Evolutionary conservation across 2,329 filamentous ascomycete species (phyloP).

Genomic region (Fusarium nygamai): DNA sequence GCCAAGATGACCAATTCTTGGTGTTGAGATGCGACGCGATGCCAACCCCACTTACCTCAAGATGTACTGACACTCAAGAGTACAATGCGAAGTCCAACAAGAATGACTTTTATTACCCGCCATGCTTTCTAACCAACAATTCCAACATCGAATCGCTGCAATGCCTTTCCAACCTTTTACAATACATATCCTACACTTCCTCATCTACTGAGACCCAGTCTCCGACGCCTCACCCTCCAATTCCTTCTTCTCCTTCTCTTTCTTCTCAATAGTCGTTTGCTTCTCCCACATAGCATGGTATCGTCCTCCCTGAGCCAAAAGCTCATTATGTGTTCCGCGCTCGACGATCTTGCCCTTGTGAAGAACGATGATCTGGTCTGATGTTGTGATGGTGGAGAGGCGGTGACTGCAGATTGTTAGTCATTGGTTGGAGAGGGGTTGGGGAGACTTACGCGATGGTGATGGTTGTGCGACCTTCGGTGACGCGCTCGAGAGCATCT

Average conservation of each 20-base stretch:
- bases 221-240: slow-evolving; percentile 26
- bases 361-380: slow-evolving; percentile 65
- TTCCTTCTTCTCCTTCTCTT: slow-evolving; percentile 45
- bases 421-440: background rate
- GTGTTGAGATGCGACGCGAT: background rate
- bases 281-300: slow-evolving; percentile 65
- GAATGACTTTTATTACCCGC: background rate
- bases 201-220: slow-evolving; percentile 12
- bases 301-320: slow-evolving; percentile 56
- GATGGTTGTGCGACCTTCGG: slow-evolving; percentile 61
- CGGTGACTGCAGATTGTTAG: slow-evolving; percentile 55
- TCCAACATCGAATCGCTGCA: background rate
- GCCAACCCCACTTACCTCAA: background rate
- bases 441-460: slow-evolving; percentile 56
- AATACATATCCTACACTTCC: slow-evolving; percentile 1
- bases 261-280: slow-evolving; percentile 56
- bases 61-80: background rate
- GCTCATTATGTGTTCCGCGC: slow-evolving; percentile 58
- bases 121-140: background rate
- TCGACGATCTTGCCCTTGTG: slow-evolving; percentile 62
- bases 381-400: slow-evolving; percentile 66
- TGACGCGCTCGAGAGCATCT: slow-evolving; percentile 59
- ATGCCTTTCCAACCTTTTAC: background rate
- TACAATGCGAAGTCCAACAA: background rate
- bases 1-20: background rate